Conservation (phyloP, 2,329 filamentous ascomycete species). For the Trichothecium sympodiale region DNA sequence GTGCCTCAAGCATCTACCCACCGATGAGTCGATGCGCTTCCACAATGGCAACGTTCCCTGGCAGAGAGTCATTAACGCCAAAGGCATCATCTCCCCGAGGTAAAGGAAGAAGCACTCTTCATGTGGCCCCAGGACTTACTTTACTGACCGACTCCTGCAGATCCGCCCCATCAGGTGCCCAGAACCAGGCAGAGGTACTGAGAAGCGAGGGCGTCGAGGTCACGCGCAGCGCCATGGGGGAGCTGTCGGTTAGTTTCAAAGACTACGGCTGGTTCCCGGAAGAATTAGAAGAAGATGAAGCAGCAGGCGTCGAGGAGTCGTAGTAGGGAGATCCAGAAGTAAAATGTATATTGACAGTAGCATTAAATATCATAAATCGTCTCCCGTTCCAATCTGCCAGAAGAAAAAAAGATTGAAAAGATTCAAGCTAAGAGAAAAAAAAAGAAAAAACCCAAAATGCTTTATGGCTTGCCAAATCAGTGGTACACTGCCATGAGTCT, state of each 20-base stretch:
- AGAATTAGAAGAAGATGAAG: not conserved
- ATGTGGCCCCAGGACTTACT: not conserved
- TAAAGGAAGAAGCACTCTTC: conserved; percentile 20
- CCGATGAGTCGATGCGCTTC: conserved; percentile 39
- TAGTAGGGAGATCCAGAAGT: not conserved
- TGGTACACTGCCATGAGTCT: conserved; percentile 1
- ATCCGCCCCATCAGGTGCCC: conserved; percentile 35
- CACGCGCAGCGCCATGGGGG: conserved; percentile 35
- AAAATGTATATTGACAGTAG: not conserved
- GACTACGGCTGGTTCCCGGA: conserved; percentile 47
- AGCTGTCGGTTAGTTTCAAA: conserved; percentile 38
- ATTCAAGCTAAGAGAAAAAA: conserved; percentile 7
- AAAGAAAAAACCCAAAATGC: conserved; percentile 7
- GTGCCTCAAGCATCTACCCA: conserved; percentile 76
- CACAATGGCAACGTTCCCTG: conserved; percentile 77
- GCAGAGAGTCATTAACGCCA: conserved; percentile 86
- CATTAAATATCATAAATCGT: too few relatives aligned
- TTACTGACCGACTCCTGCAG: too few relatives aligned
- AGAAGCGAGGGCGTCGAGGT: conserved; percentile 42
- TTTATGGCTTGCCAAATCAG: conserved; percentile 8
- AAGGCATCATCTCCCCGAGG: conserved; percentile 78
- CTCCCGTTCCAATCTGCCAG: conserved; percentile 3
- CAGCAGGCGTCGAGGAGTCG: not conserved
- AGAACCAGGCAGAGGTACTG: conserved; percentile 39
- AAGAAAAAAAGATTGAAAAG: conserved; percentile 8